Evolutionary conservation across 2,329 filamentous ascomycete species (phyloP), one percentile per base, ranked within the genome.

Genomic region (Colletotrichum orbiculare): DNA sequence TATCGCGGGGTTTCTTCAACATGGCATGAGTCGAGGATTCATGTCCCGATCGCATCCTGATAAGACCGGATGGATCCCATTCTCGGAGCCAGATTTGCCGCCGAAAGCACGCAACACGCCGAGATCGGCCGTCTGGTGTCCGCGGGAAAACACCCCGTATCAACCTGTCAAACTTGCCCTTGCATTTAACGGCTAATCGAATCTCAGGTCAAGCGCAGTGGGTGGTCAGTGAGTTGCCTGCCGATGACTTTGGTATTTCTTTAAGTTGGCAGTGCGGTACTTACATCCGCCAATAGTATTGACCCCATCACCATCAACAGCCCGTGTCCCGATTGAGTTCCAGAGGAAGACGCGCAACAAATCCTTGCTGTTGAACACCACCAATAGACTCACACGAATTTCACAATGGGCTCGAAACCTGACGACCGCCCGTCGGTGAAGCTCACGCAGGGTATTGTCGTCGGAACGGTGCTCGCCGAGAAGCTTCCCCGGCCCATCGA

Each of bases 401-500:
- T 25, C 58, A 54, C 34, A 7, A 66, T 66, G 63, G 63, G 58
- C 9, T 66, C 63, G 9, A 56, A 33, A 41, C 10, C 56, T n/a
- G 41, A 66, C 34, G 58, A 57, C 33, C 58, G 52, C 4, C 67
- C 67, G 1, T 60, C 60, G 2, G 65, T 68, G 11, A 64, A 17
- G 11, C 72, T 82, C 46, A 69, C 52, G 6, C 81, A 83, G 68
- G 81, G 81, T 47, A 76, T 71, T 4, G 82, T 81, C 66, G 65
- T 78, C 3, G 81, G 81, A 59, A 69, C 76, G 34, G 72, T 76
- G 39, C 69, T 78, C 41, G 64, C 71, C 15, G 65, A 73, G 6
- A 72, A 70, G 12, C 74, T 76, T 37, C 80, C 83, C 8, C 79
- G 77, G 55, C 70, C 78, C n/a, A 68, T 86, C 52, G 81, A 85